These are phyloP conservation scores for Colletotrichum lentis DNA, from an alignment of 2,329 filamentous ascomycete species.

Conservation along the genomic window DNA sequence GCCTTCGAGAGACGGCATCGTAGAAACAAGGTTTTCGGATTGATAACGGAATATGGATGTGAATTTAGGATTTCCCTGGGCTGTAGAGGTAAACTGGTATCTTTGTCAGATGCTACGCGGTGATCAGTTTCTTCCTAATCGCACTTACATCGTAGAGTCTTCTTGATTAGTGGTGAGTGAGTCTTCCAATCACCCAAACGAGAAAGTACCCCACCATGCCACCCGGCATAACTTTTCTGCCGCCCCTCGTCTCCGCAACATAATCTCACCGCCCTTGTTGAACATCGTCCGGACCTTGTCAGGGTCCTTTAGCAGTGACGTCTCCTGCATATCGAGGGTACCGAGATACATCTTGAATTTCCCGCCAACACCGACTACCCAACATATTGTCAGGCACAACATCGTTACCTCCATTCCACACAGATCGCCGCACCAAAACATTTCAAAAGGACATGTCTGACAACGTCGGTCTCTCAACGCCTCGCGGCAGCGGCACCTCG, in stretches of 20 bases:
- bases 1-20: conserved; percentile 47
- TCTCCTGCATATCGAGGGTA: conserved; percentile 20
- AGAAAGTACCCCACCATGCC: conserved; percentile 35
- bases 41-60: not conserved
- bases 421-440: not conserved
- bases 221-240: conserved; percentile 32
- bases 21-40: not conserved
- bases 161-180: conserved; percentile 28
- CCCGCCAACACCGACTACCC: conserved; percentile 1
- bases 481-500: conserved; percentile 92
- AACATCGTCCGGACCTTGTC: conserved; percentile 25
- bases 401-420: not conserved
- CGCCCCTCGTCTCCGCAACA: not conserved
- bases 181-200: conserved; percentile 31
- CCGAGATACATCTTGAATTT: conserved; percentile 25
- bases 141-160: conserved; percentile 37
- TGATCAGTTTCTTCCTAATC: not conserved
- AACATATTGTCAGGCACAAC: not conserved
- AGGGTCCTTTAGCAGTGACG: conserved; percentile 31
- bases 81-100: not conserved
- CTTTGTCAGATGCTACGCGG: not conserved
- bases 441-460: conserved; percentile 76
- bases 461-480: conserved; percentile 95
- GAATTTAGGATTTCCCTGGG: not conserved
- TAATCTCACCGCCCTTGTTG: conserved; percentile 24